Base-by-base conservation (phyloP, 2,329 filamentous ascomycete genomes). In the Cyanodermella asteris region DNA sequence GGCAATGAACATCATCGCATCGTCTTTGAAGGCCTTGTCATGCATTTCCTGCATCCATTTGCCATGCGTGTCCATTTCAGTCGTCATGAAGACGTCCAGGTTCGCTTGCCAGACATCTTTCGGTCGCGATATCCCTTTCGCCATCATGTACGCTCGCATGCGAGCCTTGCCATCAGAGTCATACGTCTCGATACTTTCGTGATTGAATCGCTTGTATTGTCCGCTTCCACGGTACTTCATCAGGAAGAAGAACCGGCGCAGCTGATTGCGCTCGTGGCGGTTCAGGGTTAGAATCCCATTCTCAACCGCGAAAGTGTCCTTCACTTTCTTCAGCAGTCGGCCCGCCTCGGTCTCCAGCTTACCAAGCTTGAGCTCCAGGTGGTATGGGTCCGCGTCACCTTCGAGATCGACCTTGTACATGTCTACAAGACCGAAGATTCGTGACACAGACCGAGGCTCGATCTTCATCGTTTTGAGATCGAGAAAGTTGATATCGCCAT, bases 181-280 rank as follows among this genome's bases (percentile, higher is more conserved):
- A 32, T 58, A 59, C 1, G 33, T 35, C 4, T 47, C 39, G 0
- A 35, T 14, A 2, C 25, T 36, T 3, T 49, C 37, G 24, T 49
- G 40, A 20, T 47, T 38, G 36, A 46, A 56, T 1, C 49, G 42
- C 9, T 28, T 25, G 28, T 45, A 39, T 22, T 53, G 51, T 5
- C 18, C 28, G 2, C 36, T 37, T n/a, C 40, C 39, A 9, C 54
- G 48, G 23, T 56, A 58, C 28, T 53, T 53, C 35, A 57, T 44
- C 4, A 59, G 34, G 31, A 56, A 57, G 3, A 55, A 38, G 24
- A 56, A 56, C 27, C 55, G 56, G 22, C 54, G 48, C 7, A 58
- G 18, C 2, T 41, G 25, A 30, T 57, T 40, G 22, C 39, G 35
- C 12, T 53, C 41, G 1, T 24, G 16, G 5, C 50, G 40, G 2